A percentile compares a stretch with the other conserved stretches of the same genome.
These are phyloP conservation scores for Melaleuca alternifolia DNA, from an alignment of 345 rosid genomes.

Conservation along the genomic window DNA sequence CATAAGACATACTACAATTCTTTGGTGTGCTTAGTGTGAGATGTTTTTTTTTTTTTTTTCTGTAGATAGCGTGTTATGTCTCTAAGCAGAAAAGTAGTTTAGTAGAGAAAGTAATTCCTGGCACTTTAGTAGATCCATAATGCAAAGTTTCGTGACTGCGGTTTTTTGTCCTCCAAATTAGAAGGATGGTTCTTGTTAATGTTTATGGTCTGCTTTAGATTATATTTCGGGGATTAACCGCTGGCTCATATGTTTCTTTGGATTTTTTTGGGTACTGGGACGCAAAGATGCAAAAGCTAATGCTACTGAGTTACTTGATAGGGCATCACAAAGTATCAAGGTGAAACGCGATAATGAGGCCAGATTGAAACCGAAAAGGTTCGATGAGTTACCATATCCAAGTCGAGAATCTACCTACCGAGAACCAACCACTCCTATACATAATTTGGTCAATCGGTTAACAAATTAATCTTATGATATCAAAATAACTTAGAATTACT, in stretches of 20 bases:
- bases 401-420: too few species aligned
- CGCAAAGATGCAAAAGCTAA: conserved; percentile 54
- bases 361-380: too few species aligned
- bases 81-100: background rate
- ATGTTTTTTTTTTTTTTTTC: background rate
- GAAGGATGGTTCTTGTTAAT: background rate
- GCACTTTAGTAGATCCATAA: too few species aligned
- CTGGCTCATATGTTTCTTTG: background rate
- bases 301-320: conserved; percentile 65
- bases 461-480: too few species aligned
- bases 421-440: too few species aligned
- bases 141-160: background rate
- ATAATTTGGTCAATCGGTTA: too few species aligned
- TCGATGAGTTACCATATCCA: too few species aligned
- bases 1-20: background rate
- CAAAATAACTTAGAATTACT: too few species aligned
- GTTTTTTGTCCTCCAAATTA: background rate
- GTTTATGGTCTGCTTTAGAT: background rate
- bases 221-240: background rate
- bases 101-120: background rate
- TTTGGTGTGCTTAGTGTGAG: background rate
- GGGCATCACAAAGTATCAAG: conserved; percentile 70
- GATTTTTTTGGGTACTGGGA: background rate
- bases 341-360: conserved; percentile 80
- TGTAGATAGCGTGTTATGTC: background rate